Conservation (phyloP, 345 rosid genomes). For the Salix koriyanagi region DNA sequence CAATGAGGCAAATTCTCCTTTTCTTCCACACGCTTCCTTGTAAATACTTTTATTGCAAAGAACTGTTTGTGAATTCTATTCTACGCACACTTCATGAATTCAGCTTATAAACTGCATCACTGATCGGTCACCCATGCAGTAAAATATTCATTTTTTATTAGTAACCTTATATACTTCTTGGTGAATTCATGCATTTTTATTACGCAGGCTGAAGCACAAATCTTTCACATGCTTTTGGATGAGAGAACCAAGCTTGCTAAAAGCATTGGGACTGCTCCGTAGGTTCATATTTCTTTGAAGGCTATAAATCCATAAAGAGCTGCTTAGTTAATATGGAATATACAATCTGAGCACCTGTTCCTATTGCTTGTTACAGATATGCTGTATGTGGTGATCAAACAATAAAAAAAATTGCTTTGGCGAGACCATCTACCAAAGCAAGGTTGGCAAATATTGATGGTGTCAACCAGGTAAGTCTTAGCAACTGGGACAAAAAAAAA, state of each 20-base stretch:
- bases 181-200: neutral
- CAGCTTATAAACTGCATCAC: neutral
- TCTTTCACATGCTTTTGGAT: conserved; percentile 40
- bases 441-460: conserved; percentile 48
- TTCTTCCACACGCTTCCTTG: no score
- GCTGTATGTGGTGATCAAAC: conserved; percentile 49
- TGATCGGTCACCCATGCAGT: neutral
- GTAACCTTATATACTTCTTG: neutral
- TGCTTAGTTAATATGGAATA: neutral
- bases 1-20: no score
- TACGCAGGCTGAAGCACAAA: conserved; percentile 35
- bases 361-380: conserved; percentile 27
- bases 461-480: conserved; percentile 43
- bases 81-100: neutral
- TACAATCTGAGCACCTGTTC: neutral
- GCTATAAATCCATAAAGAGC: neutral
- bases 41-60: no score
- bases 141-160: conserved; percentile 1
- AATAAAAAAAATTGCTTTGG: conserved; percentile 33
- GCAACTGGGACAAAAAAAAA: neutral
- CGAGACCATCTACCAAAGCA: conserved; percentile 46
- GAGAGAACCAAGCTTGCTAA: conserved; percentile 47
- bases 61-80: neutral
- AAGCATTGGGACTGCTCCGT: conserved; percentile 51
- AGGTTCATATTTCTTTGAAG: conserved; percentile 17